Evolutionary conservation across 208 protist genomes (phyloP).

Genomic region (Wallacemonas sp.): DNA sequence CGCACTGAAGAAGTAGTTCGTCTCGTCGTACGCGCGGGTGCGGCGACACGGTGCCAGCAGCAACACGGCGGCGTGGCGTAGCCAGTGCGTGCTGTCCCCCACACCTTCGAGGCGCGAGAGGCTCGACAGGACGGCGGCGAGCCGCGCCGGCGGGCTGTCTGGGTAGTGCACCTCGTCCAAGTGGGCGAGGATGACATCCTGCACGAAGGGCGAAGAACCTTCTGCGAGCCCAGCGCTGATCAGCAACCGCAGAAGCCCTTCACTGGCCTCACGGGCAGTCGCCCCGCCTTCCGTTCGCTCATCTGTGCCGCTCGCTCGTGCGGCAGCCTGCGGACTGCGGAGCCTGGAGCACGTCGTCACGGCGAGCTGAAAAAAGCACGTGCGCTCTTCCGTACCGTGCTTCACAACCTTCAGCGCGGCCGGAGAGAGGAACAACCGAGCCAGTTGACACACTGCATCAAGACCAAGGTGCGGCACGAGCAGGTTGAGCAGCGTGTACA

Average conservation of each 20-base stretch:
- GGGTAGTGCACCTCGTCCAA: constrained; percentile 22
- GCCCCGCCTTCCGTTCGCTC: neutral
- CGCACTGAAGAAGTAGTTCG: constrained; percentile 9
- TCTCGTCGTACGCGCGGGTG: constrained; percentile 5
- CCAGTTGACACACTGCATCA: neutral
- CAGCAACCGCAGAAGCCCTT: constrained; percentile 5
- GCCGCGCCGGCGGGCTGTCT: neutral
- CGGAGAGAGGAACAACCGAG: constrained; percentile 12
- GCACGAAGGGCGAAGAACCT: constrained; percentile 19
- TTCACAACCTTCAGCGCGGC: constrained; percentile 1
- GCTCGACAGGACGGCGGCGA: neutral
- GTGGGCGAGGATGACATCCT: constrained; percentile 39
- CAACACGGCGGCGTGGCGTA: constrained; percentile 37
- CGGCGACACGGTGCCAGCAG: constrained; percentile 35
- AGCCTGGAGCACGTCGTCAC: too few relatives aligned
- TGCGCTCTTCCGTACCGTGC: constrained; percentile 12
- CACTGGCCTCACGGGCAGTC: neutral
- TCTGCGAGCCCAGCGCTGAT: constrained; percentile 24
- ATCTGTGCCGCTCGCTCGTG: too few relatives aligned
- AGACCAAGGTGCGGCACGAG: constrained; percentile 7
- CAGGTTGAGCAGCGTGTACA: constrained; percentile 20
- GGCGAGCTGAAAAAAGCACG: constrained; percentile 16
- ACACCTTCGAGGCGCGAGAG: neutral
- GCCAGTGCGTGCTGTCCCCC: constrained; percentile 18
- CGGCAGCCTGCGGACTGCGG: too few relatives aligned